Evolutionary conservation across 331 rosid species (phyloP).

Genomic region (Malus hybrid): DNA sequence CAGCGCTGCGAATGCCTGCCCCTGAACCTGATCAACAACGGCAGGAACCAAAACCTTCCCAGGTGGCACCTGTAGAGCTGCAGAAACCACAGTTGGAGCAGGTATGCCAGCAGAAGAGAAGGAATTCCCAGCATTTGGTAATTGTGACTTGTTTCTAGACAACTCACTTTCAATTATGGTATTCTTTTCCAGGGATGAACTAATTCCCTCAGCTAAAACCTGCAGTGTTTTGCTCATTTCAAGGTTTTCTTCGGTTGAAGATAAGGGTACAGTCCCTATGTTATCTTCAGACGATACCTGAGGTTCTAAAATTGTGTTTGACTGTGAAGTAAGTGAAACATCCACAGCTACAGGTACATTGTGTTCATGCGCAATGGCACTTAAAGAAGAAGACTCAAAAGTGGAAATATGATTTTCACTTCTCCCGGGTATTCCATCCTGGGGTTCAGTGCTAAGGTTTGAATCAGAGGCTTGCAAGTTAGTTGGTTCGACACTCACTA

Average conservation of each 20-base stretch:
- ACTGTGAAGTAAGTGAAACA: slow-evolving; percentile 25
- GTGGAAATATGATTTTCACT: slow-evolving; percentile 24
- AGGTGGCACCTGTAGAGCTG: slow-evolving; percentile 64
- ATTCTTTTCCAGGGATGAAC: slow-evolving; percentile 37
- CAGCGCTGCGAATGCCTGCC: slow-evolving; percentile 88
- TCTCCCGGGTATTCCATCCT: slow-evolving; percentile 36
- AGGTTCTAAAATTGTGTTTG: slow-evolving; percentile 33
- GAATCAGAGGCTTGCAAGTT: slow-evolving; percentile 27
- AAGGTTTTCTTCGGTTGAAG: slow-evolving; percentile 35
- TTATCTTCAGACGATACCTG: slow-evolving; percentile 23
- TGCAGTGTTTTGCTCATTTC: slow-evolving; percentile 29
- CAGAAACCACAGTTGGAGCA: slow-evolving; percentile 85
- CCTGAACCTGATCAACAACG: slow-evolving; percentile 88
- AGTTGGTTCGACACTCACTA: slow-evolving; percentile 31
- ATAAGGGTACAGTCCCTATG: slow-evolving; percentile 23
- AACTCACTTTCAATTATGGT: slow-evolving; percentile 24
- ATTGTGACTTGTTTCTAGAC: slow-evolving; percentile 38
- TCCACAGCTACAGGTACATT: slow-evolving; percentile 25
- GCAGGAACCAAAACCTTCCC: slow-evolving; percentile 97
- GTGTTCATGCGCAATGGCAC: slow-evolving; percentile 14
- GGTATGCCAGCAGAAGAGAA: slow-evolving; percentile 92
- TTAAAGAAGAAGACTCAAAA: slow-evolving; percentile 16
- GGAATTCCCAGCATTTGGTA: slow-evolving; percentile 44
- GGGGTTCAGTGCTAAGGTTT: slow-evolving; percentile 31
- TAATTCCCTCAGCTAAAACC: slow-evolving; percentile 35